Conservation (phyloP, 768 basidiomycete species). For the Boletus rubescentipes region DNA sequence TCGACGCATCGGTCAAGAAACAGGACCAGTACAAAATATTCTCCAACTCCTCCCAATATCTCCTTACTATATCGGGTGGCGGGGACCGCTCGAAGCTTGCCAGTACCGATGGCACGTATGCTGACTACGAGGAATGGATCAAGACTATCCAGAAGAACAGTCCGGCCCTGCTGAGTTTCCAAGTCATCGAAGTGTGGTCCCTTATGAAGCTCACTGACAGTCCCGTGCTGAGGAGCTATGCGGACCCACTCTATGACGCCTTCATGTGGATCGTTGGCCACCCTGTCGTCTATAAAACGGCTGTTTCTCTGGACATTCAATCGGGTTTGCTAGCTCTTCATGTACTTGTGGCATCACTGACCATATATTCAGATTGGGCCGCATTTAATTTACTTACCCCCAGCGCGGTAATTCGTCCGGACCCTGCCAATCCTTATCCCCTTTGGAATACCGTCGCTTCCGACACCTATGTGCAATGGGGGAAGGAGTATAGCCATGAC, state of each 20-base stretch:
- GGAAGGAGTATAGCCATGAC: background rate
- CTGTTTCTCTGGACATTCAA: background rate
- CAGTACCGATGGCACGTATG: background rate
- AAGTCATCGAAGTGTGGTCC: background rate
- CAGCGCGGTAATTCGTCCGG: background rate
- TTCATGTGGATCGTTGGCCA: background rate
- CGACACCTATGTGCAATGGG: background rate
- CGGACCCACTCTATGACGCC: background rate
- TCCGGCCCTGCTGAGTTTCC: background rate
- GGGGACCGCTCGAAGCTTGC: background rate
- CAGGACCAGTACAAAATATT: background rate
- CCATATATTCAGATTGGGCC: background rate
- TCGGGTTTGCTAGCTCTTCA: too few species aligned
- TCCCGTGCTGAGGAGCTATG: background rate
- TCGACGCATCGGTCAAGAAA: background rate
- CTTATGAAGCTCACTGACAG: background rate
- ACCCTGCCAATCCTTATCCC: background rate
- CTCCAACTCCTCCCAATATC: background rate
- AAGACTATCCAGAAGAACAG: background rate
- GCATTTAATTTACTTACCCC: background rate
- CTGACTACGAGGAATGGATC: background rate
- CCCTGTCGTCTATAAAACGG: background rate
- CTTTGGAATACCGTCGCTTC: background rate
- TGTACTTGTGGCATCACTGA: too few species aligned
- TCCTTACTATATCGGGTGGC: background rate